Evolutionary conservation across 164 flowering plant species (phyloP), one percentile per base, ranked within the genome.

Genomic region (Echeveria elegans): DNA sequence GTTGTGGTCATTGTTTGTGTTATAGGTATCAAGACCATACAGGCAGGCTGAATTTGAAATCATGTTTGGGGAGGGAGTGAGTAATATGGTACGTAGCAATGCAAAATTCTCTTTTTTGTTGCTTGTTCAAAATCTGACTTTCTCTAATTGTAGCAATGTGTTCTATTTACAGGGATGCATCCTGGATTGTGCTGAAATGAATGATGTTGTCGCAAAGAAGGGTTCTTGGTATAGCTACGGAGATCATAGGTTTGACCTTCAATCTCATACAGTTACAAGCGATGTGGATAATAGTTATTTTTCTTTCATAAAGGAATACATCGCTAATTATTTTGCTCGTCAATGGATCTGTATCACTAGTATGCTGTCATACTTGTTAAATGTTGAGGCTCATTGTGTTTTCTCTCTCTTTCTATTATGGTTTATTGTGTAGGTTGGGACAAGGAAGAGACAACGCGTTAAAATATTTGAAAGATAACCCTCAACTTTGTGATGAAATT

Each of bases 191-290:
- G 96, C 96, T 70, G 99, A 94, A 79, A 74, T 78, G 76, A 79
- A 87, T 86, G 95, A 88, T 67, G 76, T 87, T 67, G 86, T 91
- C 63, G 74, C 72, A 45, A 90, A 80, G 82, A 90, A 91, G 75
- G 99, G 97, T 63, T 84, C 97, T 28, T 94, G 98, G 98, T 90
- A 94, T 76, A 89, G 97, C 84, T 94, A 88, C 73, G 89, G 81
- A 72, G 98, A 94, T 71, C 86, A 84, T n/a, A 89, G 98, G 98
- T 92, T 58, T 67, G 77, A 58, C 34, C 18, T 66, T 61, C 53
- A 40, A 7, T 63, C 41, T 36, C 41, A 19, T 63, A 63, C 2
- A 16, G 6, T n/a, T 34, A 63, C 2, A 29, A 18, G 38, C 23
- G 21, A 61, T 30, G 12, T 15, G 16, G 6, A 61, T 61, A 61